Evolutionary conservation across 495 filamentous ascomycete genomes (phyloP).

Genomic region (Aspergillus incahuasiensis): DNA sequence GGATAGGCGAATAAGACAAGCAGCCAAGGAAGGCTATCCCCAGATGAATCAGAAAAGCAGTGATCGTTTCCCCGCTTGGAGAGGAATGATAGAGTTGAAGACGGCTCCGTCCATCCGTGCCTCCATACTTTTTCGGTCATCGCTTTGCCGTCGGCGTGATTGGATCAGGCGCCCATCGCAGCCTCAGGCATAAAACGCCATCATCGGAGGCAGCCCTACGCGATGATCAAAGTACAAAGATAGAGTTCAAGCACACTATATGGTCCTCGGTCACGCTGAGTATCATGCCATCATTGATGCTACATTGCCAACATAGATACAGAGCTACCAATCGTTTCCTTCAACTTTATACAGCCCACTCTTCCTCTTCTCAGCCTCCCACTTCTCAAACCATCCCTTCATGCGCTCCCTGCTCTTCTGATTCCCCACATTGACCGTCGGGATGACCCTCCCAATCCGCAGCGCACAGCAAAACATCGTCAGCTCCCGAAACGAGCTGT

Average conservation of each 20-base stretch:
- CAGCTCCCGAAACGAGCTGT: constrained; percentile 89
- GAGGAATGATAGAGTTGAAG: neutral
- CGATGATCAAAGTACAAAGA: too few species aligned
- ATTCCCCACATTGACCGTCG: constrained; percentile 88
- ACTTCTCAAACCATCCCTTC: constrained; percentile 87
- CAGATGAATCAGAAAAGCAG: neutral
- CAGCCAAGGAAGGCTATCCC: constrained; percentile 1
- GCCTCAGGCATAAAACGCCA: neutral
- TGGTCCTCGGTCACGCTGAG: neutral
- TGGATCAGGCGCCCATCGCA: neutral
- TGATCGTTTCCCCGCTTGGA: constrained; percentile 1
- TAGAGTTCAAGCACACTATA: too few species aligned
- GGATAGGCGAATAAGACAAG: neutral
- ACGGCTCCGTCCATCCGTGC: neutral
- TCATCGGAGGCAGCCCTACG: too few species aligned
- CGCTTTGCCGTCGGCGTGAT: neutral
- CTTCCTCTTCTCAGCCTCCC: constrained; percentile 79
- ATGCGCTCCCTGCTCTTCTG: constrained; percentile 69
- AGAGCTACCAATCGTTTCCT: constrained; percentile 25
- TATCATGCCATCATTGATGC: constrained; percentile 3
- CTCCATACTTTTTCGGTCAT: neutral
- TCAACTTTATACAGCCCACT: constrained; percentile 59
- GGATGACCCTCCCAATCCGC: constrained; percentile 81
- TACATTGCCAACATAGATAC: neutral
- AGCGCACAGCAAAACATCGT: constrained; percentile 88